Evolutionary conservation across 23 red algal species (phyloP), one percentile per base, ranked within the genome.

Genomic region (Agarophyton chilense): DNA sequence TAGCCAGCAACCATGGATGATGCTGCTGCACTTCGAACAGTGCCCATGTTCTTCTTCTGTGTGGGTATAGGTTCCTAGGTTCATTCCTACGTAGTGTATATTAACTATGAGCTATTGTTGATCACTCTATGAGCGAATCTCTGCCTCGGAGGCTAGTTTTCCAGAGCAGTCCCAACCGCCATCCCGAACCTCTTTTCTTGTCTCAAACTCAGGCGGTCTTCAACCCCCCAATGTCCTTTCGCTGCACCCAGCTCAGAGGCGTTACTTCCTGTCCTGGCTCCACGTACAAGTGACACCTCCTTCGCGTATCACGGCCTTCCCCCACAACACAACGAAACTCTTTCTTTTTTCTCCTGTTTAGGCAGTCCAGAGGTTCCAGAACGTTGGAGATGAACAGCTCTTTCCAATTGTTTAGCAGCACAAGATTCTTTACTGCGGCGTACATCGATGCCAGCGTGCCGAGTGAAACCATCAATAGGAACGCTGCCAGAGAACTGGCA

Each of bases 261-360:
- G 16, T 35, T 22, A 76, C 36, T 26, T 13, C 49, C 10, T 25
- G 24, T 11, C 28, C 33, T 18, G 71, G 71, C 21, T 76, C 44
- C 36, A 76, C 71, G 16, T 43, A 76, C 24, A 76, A 76, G 71
- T 38, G 71, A 44, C 28, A 76, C 36, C 46, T 51, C 10, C 33
- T 44, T 10, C 46, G 34, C 25, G 42, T 14, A 24, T 76, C 71
- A 51, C 46, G 16, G 0, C 34, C 42, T 24, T 36, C 29, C 10
- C 71, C 71, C 6, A 76, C 71, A 29, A 76, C 71, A 51, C 71
- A 76, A 45, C 71, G 28, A 76, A 76, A 76, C 49, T 76, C 35
- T 18, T 35, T 76, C 35, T 51, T 29, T 24, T 76, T 44, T 5
- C 12, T 18, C 14, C 71, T 44, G 49, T 76, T 76, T 24, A 76